These are phyloP conservation scores for Phytophthora colocasiae DNA, from an alignment of 352 stramenopile species.

Conservation along the genomic window DNA sequence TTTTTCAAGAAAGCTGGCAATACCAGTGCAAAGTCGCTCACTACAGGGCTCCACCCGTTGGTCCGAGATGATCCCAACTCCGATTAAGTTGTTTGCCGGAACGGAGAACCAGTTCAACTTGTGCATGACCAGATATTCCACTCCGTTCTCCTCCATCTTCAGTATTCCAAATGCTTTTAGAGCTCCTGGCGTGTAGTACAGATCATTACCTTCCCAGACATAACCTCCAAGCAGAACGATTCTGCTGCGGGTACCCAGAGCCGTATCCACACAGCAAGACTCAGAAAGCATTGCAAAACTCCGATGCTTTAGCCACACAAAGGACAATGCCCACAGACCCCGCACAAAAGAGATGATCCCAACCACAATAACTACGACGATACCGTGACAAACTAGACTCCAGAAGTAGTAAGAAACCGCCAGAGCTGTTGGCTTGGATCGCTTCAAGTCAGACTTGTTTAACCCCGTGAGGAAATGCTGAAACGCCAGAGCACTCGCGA, in stretches of 20 bases:
- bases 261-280: slow-evolving; percentile 24
- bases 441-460: slow-evolving; percentile 25
- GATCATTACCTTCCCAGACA: slow-evolving; percentile 6
- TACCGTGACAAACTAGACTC: slow-evolving; percentile 27
- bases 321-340: slow-evolving; percentile 1
- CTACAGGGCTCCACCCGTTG: slow-evolving; percentile 20
- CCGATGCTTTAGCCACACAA: slow-evolving; percentile 22
- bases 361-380: slow-evolving; percentile 25
- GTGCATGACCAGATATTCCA: slow-evolving; percentile 20
- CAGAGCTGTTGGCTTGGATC: slow-evolving; percentile 16
- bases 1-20: slow-evolving; percentile 9
- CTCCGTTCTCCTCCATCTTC: slow-evolving; percentile 18
- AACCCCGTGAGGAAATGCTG: slow-evolving; percentile 24
- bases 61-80: slow-evolving; percentile 22
- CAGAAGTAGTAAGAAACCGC: slow-evolving; percentile 30
- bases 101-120: slow-evolving; percentile 24
- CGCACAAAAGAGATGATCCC: slow-evolving; percentile 14
- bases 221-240: slow-evolving; percentile 23
- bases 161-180: slow-evolving; percentile 25
- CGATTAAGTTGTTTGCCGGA: slow-evolving; percentile 17
- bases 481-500: slow-evolving; percentile 7
- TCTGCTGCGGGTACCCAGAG: slow-evolving; percentile 18
- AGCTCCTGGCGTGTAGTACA: slow-evolving; percentile 12
- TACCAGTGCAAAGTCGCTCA: slow-evolving; percentile 5
- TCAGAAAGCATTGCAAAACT: slow-evolving; percentile 15